These are phyloP conservation scores for Diutina sp. DNA, from an alignment of 1,139 yeast genomes.

Conservation along the genomic window DNA sequence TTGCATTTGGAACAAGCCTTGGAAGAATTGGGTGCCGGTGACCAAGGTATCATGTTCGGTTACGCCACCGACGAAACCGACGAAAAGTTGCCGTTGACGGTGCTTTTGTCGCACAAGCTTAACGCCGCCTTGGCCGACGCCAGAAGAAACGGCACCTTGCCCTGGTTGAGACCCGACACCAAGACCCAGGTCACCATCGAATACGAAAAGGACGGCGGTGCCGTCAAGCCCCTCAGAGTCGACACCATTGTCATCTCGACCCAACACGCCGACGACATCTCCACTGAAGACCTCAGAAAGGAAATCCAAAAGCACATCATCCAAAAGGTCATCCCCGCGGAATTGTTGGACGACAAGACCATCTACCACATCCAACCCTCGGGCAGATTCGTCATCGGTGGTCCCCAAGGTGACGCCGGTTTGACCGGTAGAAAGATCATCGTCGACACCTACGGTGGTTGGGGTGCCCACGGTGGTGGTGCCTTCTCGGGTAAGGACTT, in stretches of 20 bases:
- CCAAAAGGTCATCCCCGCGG: constrained; percentile 84
- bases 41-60: constrained; percentile 99
- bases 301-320: constrained; percentile 70
- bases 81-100: constrained; percentile 92
- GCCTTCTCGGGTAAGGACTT: constrained; percentile 99
- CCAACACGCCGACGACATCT: constrained; percentile 92
- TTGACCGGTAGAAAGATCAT: constrained; percentile 98
- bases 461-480: constrained; percentile 99
- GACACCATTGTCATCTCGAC: constrained; percentile 97
- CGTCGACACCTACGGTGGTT: constrained; percentile 99
- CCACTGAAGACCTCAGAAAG: constrained; percentile 81
- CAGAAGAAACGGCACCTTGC: constrained; percentile 87
- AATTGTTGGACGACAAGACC: constrained; percentile 88
- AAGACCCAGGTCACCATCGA: constrained; percentile 99
- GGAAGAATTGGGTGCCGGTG: constrained; percentile 99
- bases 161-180: constrained; percentile 99
- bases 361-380: constrained; percentile 98
- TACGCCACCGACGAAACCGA: constrained; percentile 99
- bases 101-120: constrained; percentile 87
- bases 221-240: constrained; percentile 88
- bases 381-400: constrained; percentile 99
- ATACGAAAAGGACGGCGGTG: constrained; percentile 88
- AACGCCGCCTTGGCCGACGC: constrained; percentile 96
- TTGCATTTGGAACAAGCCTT: constrained; percentile 92
- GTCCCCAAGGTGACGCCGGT: constrained; percentile 99